phyloP scores from a whole-genome alignment of 345 rosid species.

The Jatropha curcas region DNA sequence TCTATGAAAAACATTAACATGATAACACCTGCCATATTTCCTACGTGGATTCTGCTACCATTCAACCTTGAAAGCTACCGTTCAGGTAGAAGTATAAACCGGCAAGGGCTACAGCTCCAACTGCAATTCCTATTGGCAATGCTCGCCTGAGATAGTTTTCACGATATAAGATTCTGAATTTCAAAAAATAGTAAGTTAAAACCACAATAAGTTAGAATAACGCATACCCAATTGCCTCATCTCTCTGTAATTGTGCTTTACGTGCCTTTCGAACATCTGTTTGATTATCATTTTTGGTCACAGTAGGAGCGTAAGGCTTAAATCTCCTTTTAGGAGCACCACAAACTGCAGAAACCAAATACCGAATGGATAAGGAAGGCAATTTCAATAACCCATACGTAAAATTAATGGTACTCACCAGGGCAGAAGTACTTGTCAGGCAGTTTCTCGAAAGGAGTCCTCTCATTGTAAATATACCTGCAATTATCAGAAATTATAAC shows the following conservation, averaged over 20 bases:
- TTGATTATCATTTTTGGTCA: slow-evolving; percentile 60
- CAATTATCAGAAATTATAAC: slow-evolving; percentile 3
- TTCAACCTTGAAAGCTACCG: slow-evolving; percentile 33
- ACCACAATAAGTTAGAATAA: background rate
- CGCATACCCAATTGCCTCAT: slow-evolving; percentile 72
- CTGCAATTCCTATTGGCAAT: slow-evolving; percentile 68
- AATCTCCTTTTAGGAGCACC: slow-evolving; percentile 96
- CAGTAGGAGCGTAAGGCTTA: slow-evolving; percentile 61
- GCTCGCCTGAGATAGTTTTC: slow-evolving; percentile 48
- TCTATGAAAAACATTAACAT: background rate
- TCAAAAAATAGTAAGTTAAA: background rate
- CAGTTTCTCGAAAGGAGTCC: slow-evolving; percentile 81
- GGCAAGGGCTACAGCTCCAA: slow-evolving; percentile 67
- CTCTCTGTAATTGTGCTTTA: slow-evolving; percentile 66
- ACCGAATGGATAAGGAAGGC: background rate
- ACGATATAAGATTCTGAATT: background rate
- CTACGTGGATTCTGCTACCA: background rate
- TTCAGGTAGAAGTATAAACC: slow-evolving; percentile 81
- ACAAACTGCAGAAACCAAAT: slow-evolving; percentile 61
- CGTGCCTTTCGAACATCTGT: slow-evolving; percentile 66
- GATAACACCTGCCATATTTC: background rate
- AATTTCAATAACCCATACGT: background rate
- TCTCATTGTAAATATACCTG: slow-evolving; percentile 87
- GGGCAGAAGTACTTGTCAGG: slow-evolving; percentile 83
- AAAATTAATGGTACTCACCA: slow-evolving; percentile 20